phyloP scores from a whole-genome alignment of 2,329 filamentous ascomycete genomes.

The Drechmeria coniospora region DNA sequence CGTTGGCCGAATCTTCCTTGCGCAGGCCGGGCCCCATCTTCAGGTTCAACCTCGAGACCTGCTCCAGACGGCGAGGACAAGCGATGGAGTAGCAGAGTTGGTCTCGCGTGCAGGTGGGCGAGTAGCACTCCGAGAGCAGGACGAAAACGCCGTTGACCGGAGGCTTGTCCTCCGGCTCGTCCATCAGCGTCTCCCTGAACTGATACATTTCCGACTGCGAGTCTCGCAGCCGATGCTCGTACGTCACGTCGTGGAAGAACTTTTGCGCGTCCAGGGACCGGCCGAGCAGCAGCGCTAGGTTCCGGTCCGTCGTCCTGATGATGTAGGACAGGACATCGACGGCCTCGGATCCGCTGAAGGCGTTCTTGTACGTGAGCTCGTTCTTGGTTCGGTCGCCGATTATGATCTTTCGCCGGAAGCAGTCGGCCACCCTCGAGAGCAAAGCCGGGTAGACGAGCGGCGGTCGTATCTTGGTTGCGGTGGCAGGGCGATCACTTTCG shows the following conservation, averaged over 20 bases:
- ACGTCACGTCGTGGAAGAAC: constrained; percentile 98
- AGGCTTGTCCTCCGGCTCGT: constrained; percentile 57
- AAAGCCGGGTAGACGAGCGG: constrained; percentile 89
- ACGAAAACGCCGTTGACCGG: constrained; percentile 92
- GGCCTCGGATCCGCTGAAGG: constrained; percentile 88
- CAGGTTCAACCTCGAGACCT: constrained; percentile 85
- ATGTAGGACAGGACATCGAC: constrained; percentile 94
- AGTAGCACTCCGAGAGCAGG: constrained; percentile 91
- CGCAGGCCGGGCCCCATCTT: constrained; percentile 83
- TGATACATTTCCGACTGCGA: constrained; percentile 93
- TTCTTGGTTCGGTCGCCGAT: constrained; percentile 88
- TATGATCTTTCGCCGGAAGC: constrained; percentile 78
- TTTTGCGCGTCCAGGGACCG: constrained; percentile 92
- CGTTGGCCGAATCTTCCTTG: constrained; percentile 36
- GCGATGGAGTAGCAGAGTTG: constrained; percentile 96
- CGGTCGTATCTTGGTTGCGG: constrained; percentile 45
- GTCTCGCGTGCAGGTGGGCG: constrained; percentile 88
- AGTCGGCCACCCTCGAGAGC: constrained; percentile 82
- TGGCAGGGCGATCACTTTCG: constrained; percentile 40
- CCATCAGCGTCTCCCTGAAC: constrained; percentile 83
- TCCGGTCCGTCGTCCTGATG: constrained; percentile 91
- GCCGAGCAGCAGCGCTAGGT: constrained; percentile 78
- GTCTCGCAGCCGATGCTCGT: constrained; percentile 88
- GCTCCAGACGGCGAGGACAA: constrained; percentile 81
- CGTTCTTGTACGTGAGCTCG: constrained; percentile 90